A percentile compares a stretch with the other conserved stretches of the same genome.
Conservation (phyloP, 129 eudicot genomes). For the Mikania micrantha region DNA sequence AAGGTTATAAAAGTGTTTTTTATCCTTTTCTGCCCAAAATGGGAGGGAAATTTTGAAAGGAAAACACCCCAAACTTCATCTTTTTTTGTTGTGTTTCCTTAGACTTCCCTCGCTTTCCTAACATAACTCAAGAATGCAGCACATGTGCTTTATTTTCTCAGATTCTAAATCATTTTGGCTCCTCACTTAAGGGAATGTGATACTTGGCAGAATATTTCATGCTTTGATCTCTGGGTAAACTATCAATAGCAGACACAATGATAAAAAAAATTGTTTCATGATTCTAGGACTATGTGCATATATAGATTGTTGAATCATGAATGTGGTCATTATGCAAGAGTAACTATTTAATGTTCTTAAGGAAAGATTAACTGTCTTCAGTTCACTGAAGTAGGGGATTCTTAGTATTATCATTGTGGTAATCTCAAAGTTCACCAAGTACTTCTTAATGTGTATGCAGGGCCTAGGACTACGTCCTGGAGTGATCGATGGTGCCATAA, state of each 20-base stretch:
- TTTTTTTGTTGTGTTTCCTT: not conserved
- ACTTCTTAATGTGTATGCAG: constrained; percentile 31
- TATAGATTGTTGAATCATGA: not conserved
- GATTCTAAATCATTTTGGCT: not conserved
- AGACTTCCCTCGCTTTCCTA: not conserved
- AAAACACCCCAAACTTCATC: not conserved
- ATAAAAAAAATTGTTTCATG: not conserved
- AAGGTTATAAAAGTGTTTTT: not conserved
- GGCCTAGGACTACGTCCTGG: constrained; percentile 92
- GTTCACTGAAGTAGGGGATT: not conserved
- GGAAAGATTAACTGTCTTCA: not conserved
- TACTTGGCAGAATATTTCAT: not conserved
- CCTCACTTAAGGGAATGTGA: not conserved
- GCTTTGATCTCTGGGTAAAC: not conserved
- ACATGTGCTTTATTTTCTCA: not conserved
- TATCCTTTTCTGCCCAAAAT: not conserved
- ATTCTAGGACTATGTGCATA: not conserved
- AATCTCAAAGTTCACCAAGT: not conserved
- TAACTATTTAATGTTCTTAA: not conserved
- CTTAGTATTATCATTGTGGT: not conserved
- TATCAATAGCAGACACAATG: not conserved
- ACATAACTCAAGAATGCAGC: not conserved
- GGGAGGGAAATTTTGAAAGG: not conserved
- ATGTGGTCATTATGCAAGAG: not conserved
- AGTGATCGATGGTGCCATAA: constrained; percentile 91